Base-by-base conservation (phyloP, 371 early-diverging fungal species). In the Rhizomucor pusillus region DNA sequence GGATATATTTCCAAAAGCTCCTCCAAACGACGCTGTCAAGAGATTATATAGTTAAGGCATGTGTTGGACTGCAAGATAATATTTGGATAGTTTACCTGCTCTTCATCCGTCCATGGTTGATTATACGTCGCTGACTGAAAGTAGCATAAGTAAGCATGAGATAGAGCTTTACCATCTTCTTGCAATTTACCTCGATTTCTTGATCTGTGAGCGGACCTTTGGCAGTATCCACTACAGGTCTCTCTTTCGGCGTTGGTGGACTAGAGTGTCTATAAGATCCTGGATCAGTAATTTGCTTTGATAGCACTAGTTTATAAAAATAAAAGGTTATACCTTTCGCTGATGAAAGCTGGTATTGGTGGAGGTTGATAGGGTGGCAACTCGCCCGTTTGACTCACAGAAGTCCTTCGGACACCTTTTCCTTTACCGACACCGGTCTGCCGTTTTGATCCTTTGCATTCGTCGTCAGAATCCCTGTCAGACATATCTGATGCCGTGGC, bases 91-190 rank as follows among this genome's bases (percentile, higher is more conserved):
- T 18, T 49, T 67, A 74, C 79, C 63, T 85, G 86, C 49, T 85
- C 86, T 50, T 83, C 82, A 54, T 86, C 83, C 10, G 82, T 69
- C 86, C 83, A 86, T 11, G 84, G 81, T 43, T 73, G 73, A 54
- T 86, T 86, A 50, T 80, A 75, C 2, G 73, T 74, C 11, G 67
- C 64, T 2, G 69, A 56, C 50, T 36, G 9, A 36, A 5, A 12
- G 5, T 14, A 12, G 11, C 12, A 12, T 12, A 19, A 49, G 12
- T 14, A n/a, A 24, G 5, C n/a, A 5, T 24, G n/a, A n/a, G n/a
- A 18, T 29, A 34, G 16, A 16, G 16, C 18, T 16, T 19, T 36
- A 33, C 19, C 36, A 53, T 45, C 22, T 9, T 14, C 13, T 5
- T 16, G 4, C 1, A 45, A 23, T 14, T 39, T 41, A 9, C 20